These are phyloP conservation scores for Yamadazyma paraphyllophila DNA, from an alignment of 805 yeast genomes.

Conservation along the genomic window DNA sequence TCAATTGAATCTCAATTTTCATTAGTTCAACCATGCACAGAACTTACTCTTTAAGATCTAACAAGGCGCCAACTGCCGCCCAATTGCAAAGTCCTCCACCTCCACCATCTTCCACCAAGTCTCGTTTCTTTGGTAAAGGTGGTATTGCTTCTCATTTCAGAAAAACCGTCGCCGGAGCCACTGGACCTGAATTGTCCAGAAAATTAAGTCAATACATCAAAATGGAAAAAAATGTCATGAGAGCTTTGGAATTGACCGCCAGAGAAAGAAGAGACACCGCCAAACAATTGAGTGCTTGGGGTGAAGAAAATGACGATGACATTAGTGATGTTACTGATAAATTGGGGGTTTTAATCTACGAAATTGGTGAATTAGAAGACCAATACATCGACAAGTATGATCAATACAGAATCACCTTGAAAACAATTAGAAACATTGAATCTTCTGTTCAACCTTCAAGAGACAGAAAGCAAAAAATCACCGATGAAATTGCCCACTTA, in stretches of 20 bases:
- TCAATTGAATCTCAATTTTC: neutral
- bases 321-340: constrained; percentile 85
- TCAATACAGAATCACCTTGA: constrained; percentile 79
- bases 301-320: constrained; percentile 82
- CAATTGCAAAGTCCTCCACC: constrained; percentile 94
- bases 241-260: constrained; percentile 74
- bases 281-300: constrained; percentile 81
- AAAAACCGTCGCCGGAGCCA: constrained; percentile 71
- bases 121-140: constrained; percentile 87
- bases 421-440: constrained; percentile 80
- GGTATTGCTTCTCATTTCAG: constrained; percentile 59
- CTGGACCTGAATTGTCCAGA: constrained; percentile 78
- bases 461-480: constrained; percentile 81
- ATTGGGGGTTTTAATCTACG: constrained; percentile 77
- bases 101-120: constrained; percentile 88
- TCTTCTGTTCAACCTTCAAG: constrained; percentile 85
- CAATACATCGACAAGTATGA: constrained; percentile 84
- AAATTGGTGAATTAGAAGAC: constrained; percentile 83
- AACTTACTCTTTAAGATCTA: constrained; percentile 93
- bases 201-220: constrained; percentile 72
- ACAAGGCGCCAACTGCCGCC: constrained; percentile 96
- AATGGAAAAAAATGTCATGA: constrained; percentile 78
- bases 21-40: constrained; percentile 72
- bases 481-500: constrained; percentile 80
- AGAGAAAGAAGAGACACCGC: constrained; percentile 80